Evolutionary conservation across 2,329 filamentous ascomycete genomes (phyloP), one percentile per base, ranked within the genome.

Genomic region (Cladophialophora immunda): DNA sequence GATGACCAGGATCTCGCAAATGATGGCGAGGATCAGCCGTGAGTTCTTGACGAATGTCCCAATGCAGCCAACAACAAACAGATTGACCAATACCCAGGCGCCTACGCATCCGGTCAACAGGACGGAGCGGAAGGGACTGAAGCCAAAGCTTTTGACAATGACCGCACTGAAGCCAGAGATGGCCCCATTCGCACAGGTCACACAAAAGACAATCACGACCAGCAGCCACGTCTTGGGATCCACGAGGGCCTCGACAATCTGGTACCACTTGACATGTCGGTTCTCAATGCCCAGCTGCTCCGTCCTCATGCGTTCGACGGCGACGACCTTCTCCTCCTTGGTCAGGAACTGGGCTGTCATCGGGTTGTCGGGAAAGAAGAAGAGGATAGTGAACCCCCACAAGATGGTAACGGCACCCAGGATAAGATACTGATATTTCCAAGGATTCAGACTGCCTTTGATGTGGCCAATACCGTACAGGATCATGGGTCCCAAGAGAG

Each of bases 281-380:
- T 83, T 83, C 54, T 84, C 81, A 15, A 85, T 82, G 5, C 84
- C 84, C 1, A 81, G 85, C 56, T 82, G 79, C 47, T 84, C 83
- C 41, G 77, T 76, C 2, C 80, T 76, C 0, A 85, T 75, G 0
- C 82, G 78, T 62, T 82, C 78, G 34, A 81, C 72, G 25, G 68
- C 71, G 4, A 72, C 75, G 36, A 78, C 72, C 45, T 80, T 78
- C 62, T 81, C 78, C 19, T 73, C 72, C 30, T 78, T 75, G 50
- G 67, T 76, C 50, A 82, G 74, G 15, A 75, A 74, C 3, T 41
- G 30, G 17, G 74, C 75, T 1, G 73, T 77, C 69, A 80, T 78
- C 0, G 78, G 80, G 45, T 78, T 79, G 59, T 81, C 77, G 0
- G 80, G 81, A 19, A 83, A 71, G 60, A 80, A 75, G 38, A 79